Evolutionary conservation across 2,329 filamentous ascomycete species (phyloP).

Genomic region (Corynespora cassiicola): DNA sequence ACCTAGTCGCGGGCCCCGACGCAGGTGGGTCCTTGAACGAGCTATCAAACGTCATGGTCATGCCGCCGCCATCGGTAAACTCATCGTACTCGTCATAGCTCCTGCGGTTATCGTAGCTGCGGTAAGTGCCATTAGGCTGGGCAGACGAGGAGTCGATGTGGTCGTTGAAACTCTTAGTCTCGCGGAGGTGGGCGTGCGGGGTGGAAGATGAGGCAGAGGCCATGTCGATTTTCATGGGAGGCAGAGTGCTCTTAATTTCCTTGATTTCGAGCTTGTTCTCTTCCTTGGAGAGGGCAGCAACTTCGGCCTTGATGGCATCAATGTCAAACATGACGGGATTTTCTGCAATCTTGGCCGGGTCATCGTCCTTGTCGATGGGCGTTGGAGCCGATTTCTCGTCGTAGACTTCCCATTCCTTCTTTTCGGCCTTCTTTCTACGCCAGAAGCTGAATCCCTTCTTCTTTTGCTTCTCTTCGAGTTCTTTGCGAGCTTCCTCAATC

Average conservation of each 20-base stretch:
- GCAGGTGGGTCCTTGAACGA: conserved; percentile 36
- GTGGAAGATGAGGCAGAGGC: conserved; percentile 21
- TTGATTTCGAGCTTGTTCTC: conserved; percentile 72
- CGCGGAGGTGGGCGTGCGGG: conserved; percentile 38
- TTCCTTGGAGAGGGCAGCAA: conserved; percentile 78
- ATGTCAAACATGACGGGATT: conserved; percentile 84
- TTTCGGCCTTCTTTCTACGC: conserved; percentile 79
- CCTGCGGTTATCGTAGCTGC: conserved; percentile 11
- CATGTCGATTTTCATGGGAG: conserved; percentile 79
- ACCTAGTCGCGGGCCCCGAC: conserved; percentile 1
- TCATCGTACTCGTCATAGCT: conserved; percentile 46
- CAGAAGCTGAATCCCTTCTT: conserved; percentile 71
- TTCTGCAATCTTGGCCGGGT: conserved; percentile 60
- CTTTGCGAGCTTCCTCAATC: conserved; percentile 90
- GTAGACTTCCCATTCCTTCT: conserved; percentile 94
- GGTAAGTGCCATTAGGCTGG: conserved; percentile 12
- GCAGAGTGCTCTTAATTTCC: conserved; percentile 86
- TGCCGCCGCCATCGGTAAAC: conserved; percentile 34
- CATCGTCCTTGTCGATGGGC: conserved; percentile 48
- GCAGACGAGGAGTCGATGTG: conserved; percentile 21
- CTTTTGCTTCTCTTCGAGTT: conserved; percentile 79
- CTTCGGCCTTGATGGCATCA: conserved; percentile 78
- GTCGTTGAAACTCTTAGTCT: conserved; percentile 51
- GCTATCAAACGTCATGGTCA: conserved; percentile 54
- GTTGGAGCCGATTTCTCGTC: conserved; percentile 65